Evolutionary conservation across 2,329 filamentous ascomycete species (phyloP).

Genomic region (Fonsecaea erecta): DNA sequence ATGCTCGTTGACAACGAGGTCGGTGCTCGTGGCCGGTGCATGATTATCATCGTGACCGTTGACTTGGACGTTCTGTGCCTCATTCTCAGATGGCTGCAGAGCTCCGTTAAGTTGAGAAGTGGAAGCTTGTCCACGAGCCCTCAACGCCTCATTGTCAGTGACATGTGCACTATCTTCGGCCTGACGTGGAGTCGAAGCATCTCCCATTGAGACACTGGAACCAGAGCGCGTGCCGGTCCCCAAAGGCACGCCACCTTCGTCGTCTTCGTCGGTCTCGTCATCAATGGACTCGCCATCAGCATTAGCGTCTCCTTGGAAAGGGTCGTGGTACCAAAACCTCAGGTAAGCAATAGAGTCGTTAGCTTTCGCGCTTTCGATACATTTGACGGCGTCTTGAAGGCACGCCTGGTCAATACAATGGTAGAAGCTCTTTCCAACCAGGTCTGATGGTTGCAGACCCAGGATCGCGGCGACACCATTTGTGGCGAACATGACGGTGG

Average conservation of each 20-base stretch:
- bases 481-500: constrained; percentile 86
- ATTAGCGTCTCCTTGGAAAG: constrained; percentile 62
- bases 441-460: constrained; percentile 69
- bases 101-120: neutral
- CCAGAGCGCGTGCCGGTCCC: constrained; percentile 35
- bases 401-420: constrained; percentile 82
- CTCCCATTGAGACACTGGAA: constrained; percentile 41
- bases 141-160: neutral
- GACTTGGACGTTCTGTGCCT: neutral
- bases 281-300: constrained; percentile 48
- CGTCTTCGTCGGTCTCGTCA: constrained; percentile 53
- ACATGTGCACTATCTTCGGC: constrained; percentile 1
- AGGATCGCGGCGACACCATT: constrained; percentile 75
- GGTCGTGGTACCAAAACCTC: constrained; percentile 82
- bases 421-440: constrained; percentile 81
- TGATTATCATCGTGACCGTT: neutral
- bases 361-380: constrained; percentile 81
- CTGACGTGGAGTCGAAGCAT: constrained; percentile 26
- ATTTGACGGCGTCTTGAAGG: constrained; percentile 74
- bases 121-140: neutral
- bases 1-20: constrained; percentile 45
- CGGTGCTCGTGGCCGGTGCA: constrained; percentile 42
- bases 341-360: constrained; percentile 91
- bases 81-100: neutral
- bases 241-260: constrained; percentile 54